These are phyloP conservation scores for Candida tropicalis DNA, from an alignment of 1,139 yeast species.

Conservation along the genomic window DNA sequence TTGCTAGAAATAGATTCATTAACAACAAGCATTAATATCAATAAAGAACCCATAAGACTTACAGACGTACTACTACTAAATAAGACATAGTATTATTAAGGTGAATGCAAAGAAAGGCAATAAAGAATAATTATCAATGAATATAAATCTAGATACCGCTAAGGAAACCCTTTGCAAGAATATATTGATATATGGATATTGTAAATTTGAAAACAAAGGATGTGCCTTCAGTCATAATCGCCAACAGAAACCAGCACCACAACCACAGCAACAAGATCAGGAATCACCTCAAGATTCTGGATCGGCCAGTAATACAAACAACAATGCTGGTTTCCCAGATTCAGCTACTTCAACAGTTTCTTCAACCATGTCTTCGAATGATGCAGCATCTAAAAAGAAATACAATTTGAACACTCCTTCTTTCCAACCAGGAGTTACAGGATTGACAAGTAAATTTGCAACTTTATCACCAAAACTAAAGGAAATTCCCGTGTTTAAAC, in stretches of 20 bases:
- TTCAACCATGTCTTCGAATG: slow-evolving; percentile 5
- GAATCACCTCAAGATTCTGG: slow-evolving; percentile 1
- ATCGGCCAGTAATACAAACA: slow-evolving; percentile 1
- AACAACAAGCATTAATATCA: too few species aligned
- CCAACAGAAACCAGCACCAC: slow-evolving; percentile 18
- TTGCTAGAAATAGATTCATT: slow-evolving; percentile 2
- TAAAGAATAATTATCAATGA: slow-evolving; percentile 27
- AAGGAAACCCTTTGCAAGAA: slow-evolving; percentile 84
- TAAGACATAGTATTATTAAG: too few species aligned
- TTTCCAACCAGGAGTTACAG: slow-evolving; percentile 53
- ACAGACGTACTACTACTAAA: too few species aligned
- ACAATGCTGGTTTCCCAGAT: slow-evolving; percentile 1
- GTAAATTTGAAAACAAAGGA: slow-evolving; percentile 88
- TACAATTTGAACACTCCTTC: slow-evolving; percentile 68
- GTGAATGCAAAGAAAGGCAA: slow-evolving; percentile 2
- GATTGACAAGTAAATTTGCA: slow-evolving; percentile 44
- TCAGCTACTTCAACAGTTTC: slow-evolving; percentile 11
- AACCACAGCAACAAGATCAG: slow-evolving; percentile 8
- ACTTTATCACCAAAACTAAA: slow-evolving; percentile 56
- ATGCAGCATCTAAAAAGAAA: slow-evolving; percentile 34
- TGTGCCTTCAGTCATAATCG: slow-evolving; percentile 77
- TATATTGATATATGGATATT: slow-evolving; percentile 82
- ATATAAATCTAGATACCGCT: slow-evolving; percentile 55
- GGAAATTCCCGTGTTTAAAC: slow-evolving; percentile 60
- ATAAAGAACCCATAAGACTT: background rate